Base-by-base conservation (phyloP, 768 basidiomycete species). In the Pleurotus ostreatus region DNA sequence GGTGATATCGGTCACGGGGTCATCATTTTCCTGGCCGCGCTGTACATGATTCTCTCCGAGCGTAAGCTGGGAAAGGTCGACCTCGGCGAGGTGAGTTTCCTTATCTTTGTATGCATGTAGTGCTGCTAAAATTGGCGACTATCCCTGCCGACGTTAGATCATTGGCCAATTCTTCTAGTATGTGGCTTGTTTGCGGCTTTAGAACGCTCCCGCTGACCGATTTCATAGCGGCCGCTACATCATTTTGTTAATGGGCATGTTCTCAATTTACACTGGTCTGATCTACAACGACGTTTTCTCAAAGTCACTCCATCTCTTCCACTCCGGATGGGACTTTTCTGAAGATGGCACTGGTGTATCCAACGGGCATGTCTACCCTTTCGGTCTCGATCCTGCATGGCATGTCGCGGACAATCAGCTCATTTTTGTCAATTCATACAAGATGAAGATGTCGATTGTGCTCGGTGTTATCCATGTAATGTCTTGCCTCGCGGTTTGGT, bases 201-300 rank as follows among this genome's bases (percentile, higher is more conserved):
- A 55, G 44, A 22, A 30, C 22, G 49, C 56, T 30, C 46, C 58
- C 30, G 22, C 49, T 60, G 41, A 57, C 11, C 49, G 25, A 48
- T 49, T 44, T 61, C 65, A 47, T 64, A 95, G 93, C 64, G 97
- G 97, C 59, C 94, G 97, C 55, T 99, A 99, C 72, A 98, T 98
- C 69, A 98, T 98, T 66, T 79, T 98, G 46, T 77, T 99, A 61
- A 99, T 99, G 97, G 97, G 97, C n/a, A 15, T 85, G 44, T 98
- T 98, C 72, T 95, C 96, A 23, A 82, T 97, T 63, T 99, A 94
- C 75, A 96, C 96, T 1, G 97, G 97, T 23, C 77, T 98, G 68
- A 88, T 99, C 69, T 99, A 99, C 78, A 99, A 99, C 81, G 97
- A 99, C 71, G 84, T 99, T 65, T 98, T 98, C 76, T 98, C 96